Evolutionary conservation across 495 filamentous ascomycete genomes (phyloP).

Genomic region (Delitschia confertaspora): DNA sequence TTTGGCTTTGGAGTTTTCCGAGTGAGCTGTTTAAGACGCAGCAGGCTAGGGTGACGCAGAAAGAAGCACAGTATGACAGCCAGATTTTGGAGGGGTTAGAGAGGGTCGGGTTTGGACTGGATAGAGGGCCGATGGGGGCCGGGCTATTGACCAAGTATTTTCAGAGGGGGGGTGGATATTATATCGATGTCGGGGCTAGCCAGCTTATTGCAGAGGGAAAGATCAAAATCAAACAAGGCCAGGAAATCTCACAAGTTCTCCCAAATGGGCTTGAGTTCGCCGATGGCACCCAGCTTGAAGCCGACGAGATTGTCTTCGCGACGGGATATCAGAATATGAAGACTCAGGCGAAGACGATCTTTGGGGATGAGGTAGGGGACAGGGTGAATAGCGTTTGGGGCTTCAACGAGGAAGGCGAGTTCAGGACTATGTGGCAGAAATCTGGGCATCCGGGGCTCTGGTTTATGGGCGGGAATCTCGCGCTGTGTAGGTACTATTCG

Average conservation of each 20-base stretch:
- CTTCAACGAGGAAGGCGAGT: slow-evolving; percentile 67
- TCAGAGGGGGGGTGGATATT: slow-evolving; percentile 31
- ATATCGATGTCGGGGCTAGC: slow-evolving; percentile 61
- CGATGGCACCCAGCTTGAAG: slow-evolving; percentile 58
- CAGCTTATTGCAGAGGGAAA: slow-evolving; percentile 67
- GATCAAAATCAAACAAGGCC: slow-evolving; percentile 65
- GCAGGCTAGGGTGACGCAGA: slow-evolving; percentile 35
- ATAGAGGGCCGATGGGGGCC: slow-evolving; percentile 53
- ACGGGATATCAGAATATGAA: slow-evolving; percentile 81
- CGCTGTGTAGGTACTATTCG: slow-evolving; percentile 64
- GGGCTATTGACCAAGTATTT: slow-evolving; percentile 66
- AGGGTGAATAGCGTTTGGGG: slow-evolving; percentile 61
- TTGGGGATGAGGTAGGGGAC: slow-evolving; percentile 63
- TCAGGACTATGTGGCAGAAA: slow-evolving; percentile 56
- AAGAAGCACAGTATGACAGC: slow-evolving; percentile 44
- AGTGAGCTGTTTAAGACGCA: slow-evolving; percentile 2
- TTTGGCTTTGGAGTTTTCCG: slow-evolving; percentile 30
- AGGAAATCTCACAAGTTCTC: slow-evolving; percentile 53
- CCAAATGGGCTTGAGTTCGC: slow-evolving; percentile 53
- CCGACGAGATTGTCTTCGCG: slow-evolving; percentile 75
- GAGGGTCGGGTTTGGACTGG: slow-evolving; percentile 59
- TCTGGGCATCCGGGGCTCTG: slow-evolving; percentile 70
- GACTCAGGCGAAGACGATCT: slow-evolving; percentile 50
- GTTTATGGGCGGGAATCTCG: slow-evolving; percentile 77
- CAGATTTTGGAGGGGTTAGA: slow-evolving; percentile 50